phyloP scores from a whole-genome alignment of 805 yeast genomes.

The Ascoidea tarda region DNA sequence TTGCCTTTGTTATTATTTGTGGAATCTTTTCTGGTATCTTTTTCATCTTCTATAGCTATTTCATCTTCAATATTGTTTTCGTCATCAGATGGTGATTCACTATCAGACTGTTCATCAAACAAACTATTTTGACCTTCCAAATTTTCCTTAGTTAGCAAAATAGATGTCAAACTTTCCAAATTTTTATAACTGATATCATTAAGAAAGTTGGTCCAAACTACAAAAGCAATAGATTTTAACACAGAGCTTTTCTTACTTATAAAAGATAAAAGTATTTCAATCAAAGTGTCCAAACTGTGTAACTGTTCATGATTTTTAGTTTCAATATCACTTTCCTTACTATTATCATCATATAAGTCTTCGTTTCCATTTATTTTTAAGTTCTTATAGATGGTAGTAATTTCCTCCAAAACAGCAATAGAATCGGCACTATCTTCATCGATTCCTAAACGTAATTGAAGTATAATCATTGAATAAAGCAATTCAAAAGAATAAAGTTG shows the following conservation, averaged over 20 bases:
- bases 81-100: constrained; percentile 12
- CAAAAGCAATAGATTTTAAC: constrained; percentile 40
- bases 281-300: constrained; percentile 6
- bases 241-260: constrained; percentile 27
- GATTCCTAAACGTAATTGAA: constrained; percentile 47
- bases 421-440: constrained; percentile 57
- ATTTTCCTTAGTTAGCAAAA: constrained; percentile 56
- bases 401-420: constrained; percentile 56
- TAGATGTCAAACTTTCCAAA: constrained; percentile 35
- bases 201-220: constrained; percentile 45
- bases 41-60: constrained; percentile 15
- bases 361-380: constrained; percentile 21
- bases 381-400: constrained; percentile 43
- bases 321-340: background rate
- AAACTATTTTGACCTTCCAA: constrained; percentile 65
- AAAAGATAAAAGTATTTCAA: constrained; percentile 8
- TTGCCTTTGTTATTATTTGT: background rate
- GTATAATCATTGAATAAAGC: constrained; percentile 57
- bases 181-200: constrained; percentile 28
- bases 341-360: background rate
- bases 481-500: constrained; percentile 58
- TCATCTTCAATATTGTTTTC: constrained; percentile 22
- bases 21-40: constrained; percentile 8
- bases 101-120: constrained; percentile 40
- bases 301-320: constrained; percentile 1